Evolutionary conservation across 1,284 basidiomycete genomes (phyloP), one percentile per base, ranked within the genome.

Genomic region (Caloboletus firmus): DNA sequence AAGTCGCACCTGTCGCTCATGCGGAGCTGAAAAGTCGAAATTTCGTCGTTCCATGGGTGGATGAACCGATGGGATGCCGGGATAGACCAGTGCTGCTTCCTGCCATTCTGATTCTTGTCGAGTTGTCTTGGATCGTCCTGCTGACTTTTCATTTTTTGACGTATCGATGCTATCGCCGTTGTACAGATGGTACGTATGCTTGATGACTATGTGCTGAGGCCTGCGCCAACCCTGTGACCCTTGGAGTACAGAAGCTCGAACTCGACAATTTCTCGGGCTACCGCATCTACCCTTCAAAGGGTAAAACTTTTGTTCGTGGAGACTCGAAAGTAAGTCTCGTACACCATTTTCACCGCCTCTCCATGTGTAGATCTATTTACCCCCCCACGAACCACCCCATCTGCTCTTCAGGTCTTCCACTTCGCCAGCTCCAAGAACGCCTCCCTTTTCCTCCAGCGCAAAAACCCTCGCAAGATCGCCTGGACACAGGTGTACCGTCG

Each of bases 391-490:
- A 43, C 11, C 17, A 17, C 42, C 7, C 8, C 12, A 12, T 17
- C 17, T 8, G n/a, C n/a, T 3, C 3, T 11, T 37, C 69, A 95
- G 93, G 84, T 94, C 72, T 96, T 96, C 89, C 92, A 93, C 73
- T 95, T 95, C 76, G 79, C 87, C 66, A 82, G 75, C 71, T 89
- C 91, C 63, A 97, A 97, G 87, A 90, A 85, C 73, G 85, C 95
- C 68, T 98, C 95, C 59, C 90, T 99, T 65, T 99, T 99, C 90
- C 82, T 94, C 59, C 97, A 99, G 79, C 93, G 96, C 81, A 99
- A 99, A 84, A 99, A 99, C 85, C 96, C 97, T 53, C 93, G 96
- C 74, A 98, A 99, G 88, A 95, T 99, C 77, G 91, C 96, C 63
- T 99, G 96, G 97, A 99, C 96, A 57, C 81, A 86, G 71, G 88